Conservation (phyloP, 2,329 filamentous ascomycete species). For the Periconia sp. region DNA sequence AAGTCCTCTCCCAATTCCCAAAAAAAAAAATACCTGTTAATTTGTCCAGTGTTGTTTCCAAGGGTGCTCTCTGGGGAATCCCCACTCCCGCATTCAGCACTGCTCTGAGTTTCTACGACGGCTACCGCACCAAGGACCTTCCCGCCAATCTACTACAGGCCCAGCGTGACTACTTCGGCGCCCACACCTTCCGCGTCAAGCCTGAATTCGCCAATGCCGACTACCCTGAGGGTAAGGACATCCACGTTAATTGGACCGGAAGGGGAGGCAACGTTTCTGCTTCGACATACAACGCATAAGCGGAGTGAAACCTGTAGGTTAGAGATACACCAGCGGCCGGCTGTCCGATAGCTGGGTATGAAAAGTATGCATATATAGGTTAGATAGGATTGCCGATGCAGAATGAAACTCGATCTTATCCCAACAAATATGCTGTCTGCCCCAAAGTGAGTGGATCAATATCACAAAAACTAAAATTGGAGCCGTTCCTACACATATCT, state of each 20-base stretch:
- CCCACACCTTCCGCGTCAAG: slow-evolving; percentile 62
- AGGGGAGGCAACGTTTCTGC: slow-evolving; percentile 96
- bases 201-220: slow-evolving; percentile 65
- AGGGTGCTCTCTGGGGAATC: slow-evolving; percentile 92
- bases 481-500: too few species aligned
- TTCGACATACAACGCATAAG: slow-evolving; percentile 94
- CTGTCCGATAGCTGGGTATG: slow-evolving; percentile 20
- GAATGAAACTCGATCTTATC: too few species aligned
- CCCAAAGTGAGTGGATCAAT: too few species aligned
- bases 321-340: slow-evolving; percentile 12
- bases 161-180: slow-evolving; percentile 98
- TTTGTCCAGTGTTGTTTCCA: slow-evolving; percentile 77
- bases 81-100: slow-evolving; percentile 96
- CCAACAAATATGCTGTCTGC: too few species aligned
- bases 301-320: slow-evolving; percentile 14
- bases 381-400: too few species aligned
- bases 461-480: too few species aligned
- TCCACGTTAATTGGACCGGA: slow-evolving; percentile 99
- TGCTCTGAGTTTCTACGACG: slow-evolving; percentile 97
- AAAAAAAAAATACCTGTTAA: slow-evolving; percentile 44
- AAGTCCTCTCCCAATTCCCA: slow-evolving; percentile 12
- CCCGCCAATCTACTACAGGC: slow-evolving; percentile 98
- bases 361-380: slow-evolving; percentile 36
- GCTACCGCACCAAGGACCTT: slow-evolving; percentile 95
- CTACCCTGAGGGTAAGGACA: slow-evolving; percentile 85